These are phyloP conservation scores for Candida freyschussii DNA, from an alignment of 1,139 yeast species.

Conservation along the genomic window DNA sequence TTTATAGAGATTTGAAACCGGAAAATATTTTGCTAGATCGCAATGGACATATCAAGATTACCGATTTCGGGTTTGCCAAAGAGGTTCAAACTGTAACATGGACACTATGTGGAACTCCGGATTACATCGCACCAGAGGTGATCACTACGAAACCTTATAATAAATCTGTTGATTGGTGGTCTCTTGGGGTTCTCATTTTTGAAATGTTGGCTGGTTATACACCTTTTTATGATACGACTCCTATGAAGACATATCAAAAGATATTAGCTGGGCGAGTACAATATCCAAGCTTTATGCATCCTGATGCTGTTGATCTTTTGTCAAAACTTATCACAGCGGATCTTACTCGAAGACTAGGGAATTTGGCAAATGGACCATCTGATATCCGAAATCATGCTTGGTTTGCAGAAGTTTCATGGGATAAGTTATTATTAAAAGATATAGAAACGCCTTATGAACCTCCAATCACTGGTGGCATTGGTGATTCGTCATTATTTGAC, in stretches of 20 bases:
- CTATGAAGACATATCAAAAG: constrained; percentile 96
- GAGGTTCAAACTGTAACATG: constrained; percentile 92
- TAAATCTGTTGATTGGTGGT: constrained; percentile 99
- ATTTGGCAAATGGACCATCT: constrained; percentile 82
- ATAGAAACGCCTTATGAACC: constrained; percentile 99
- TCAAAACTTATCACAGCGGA: constrained; percentile 84
- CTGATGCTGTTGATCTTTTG: constrained; percentile 81
- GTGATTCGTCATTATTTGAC: constrained; percentile 91
- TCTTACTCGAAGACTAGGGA: constrained; percentile 85
- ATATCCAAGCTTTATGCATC: constrained; percentile 84
- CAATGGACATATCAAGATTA: constrained; percentile 90
- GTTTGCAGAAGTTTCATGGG: constrained; percentile 97
- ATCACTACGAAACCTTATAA: constrained; percentile 95
- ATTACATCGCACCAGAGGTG: constrained; percentile 97
- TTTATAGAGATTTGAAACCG: constrained; percentile 93
- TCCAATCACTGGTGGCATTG: constrained; percentile 93
- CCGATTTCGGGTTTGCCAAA: constrained; percentile 97
- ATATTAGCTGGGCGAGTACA: constrained; percentile 83
- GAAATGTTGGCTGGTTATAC: constrained; percentile 98
- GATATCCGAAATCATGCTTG: constrained; percentile 92
- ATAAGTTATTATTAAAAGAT: constrained; percentile 77
- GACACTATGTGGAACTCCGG: constrained; percentile 97
- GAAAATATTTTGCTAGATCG: constrained; percentile 90
- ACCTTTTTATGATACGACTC: constrained; percentile 94
- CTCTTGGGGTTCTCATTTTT: constrained; percentile 85